Evolutionary conservation across 805 yeast genomes (phyloP).

Genomic region (Ogataea pilisensis): DNA sequence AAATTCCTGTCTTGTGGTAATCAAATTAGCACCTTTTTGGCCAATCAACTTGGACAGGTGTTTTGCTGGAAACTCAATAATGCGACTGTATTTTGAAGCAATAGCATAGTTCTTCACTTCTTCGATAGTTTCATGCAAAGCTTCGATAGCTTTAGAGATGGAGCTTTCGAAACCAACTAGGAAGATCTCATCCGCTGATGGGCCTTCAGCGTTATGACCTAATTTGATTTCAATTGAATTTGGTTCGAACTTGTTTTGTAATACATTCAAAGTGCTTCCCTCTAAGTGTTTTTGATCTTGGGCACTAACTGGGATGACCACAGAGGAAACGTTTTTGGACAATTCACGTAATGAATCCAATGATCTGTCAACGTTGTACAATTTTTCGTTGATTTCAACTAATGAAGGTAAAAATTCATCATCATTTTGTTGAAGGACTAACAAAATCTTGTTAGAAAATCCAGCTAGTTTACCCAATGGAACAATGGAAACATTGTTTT

Average conservation of each 20-base stretch:
- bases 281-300: constrained; percentile 55
- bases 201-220: constrained; percentile 38
- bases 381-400: constrained; percentile 51
- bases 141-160: constrained; percentile 51
- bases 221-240: constrained; percentile 42
- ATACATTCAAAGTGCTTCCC: constrained; percentile 51
- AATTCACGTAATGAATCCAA: constrained; percentile 57
- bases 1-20: constrained; percentile 63
- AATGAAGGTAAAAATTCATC: constrained; percentile 73
- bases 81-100: constrained; percentile 38
- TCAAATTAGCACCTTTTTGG: constrained; percentile 74
- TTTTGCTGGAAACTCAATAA: constrained; percentile 59
- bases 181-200: constrained; percentile 47
- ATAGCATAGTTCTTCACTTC: constrained; percentile 38
- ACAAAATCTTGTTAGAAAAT: constrained; percentile 43
- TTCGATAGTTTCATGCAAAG: constrained; percentile 49
- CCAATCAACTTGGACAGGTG: constrained; percentile 84
- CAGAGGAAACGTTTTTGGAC: constrained; percentile 48
- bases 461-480: constrained; percentile 50
- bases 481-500: constrained; percentile 50
- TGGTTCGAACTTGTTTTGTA: constrained; percentile 29
- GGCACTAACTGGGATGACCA: constrained; percentile 47
- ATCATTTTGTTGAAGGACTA: constrained; percentile 49
- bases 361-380: constrained; percentile 50
- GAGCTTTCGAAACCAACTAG: constrained; percentile 68